Conservation (phyloP, 257 asterid species). For the Ophiorrhiza pumila region DNA sequence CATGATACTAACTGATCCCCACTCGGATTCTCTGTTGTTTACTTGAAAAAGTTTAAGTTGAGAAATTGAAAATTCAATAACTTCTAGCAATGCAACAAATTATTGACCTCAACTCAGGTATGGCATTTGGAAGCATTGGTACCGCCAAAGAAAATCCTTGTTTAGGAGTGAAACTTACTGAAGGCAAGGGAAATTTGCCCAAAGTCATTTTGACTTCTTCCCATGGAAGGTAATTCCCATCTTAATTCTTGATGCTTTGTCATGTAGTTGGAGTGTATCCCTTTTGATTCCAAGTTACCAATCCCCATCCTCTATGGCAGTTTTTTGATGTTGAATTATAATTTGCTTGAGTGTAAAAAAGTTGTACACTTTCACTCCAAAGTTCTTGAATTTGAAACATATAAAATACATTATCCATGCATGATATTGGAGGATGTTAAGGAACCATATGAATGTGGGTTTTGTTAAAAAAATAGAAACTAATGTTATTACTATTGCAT, state of each 20-base stretch:
- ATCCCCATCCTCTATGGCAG: not conserved
- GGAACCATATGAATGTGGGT: not conserved
- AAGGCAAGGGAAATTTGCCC: conserved; percentile 81
- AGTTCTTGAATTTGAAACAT: not conserved
- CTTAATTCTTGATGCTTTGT: not conserved
- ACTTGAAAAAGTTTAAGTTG: too few relatives aligned
- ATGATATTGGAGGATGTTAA: not conserved
- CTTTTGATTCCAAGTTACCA: not conserved
- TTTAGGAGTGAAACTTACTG: conserved; percentile 47
- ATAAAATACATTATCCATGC: not conserved
- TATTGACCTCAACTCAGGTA: too few relatives aligned
- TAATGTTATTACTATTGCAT: not conserved
- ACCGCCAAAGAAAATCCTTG: conserved; percentile 39
- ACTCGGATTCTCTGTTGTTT: too few relatives aligned
- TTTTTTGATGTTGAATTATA: not conserved
- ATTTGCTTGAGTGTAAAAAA: not conserved
- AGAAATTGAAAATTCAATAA: too few relatives aligned
- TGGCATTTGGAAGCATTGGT: conserved; percentile 57
- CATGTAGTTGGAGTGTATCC: not conserved
- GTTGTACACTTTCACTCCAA: not conserved
- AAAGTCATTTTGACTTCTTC: conserved; percentile 72
- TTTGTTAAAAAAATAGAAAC: too few relatives aligned
- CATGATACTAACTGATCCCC: too few relatives aligned
- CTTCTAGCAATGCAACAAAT: too few relatives aligned
- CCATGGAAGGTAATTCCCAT: conserved; percentile 63